These are phyloP conservation scores for Phtheirospermum japonicum DNA, from an alignment of 257 asterid genomes.

Conservation along the genomic window DNA sequence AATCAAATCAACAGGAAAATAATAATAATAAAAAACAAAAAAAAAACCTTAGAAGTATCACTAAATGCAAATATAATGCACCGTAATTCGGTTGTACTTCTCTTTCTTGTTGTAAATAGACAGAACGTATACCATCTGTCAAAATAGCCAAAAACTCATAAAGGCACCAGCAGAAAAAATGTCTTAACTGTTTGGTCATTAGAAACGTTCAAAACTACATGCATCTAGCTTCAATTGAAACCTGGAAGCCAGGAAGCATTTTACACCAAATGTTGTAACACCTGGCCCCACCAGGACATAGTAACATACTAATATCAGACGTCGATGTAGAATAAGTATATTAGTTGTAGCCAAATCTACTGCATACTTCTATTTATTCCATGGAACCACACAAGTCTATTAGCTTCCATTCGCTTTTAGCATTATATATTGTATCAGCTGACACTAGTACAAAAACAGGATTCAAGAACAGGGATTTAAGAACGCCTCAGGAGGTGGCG, in stretches of 20 bases:
- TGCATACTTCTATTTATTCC: constrained; percentile 7
- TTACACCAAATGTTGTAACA: constrained; percentile 1
- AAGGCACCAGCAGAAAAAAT: constrained; percentile 21
- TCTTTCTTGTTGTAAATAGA: constrained; percentile 75
- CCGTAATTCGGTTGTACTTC: constrained; percentile 68
- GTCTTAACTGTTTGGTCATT: constrained; percentile 15
- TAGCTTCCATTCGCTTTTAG: constrained; percentile 7
- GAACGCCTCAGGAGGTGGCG: too few relatives aligned
- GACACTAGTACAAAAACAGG: too few relatives aligned
- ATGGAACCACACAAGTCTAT: constrained; percentile 10
- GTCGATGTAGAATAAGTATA: not conserved
- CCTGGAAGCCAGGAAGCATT: too few relatives aligned
- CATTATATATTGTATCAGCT: not conserved
- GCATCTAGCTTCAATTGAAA: too few relatives aligned
- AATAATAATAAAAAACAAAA: too few relatives aligned
- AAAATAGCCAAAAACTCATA: constrained; percentile 25
- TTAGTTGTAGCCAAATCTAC: constrained; percentile 16
- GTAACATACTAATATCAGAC: constrained; percentile 12
- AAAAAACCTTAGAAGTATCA: constrained; percentile 12
- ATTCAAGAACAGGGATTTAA: too few relatives aligned
- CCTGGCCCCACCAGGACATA: constrained; percentile 11
- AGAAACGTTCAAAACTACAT: constrained; percentile 18
- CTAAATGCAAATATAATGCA: constrained; percentile 31
- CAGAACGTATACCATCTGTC: constrained; percentile 76
- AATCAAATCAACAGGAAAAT: not conserved